These are phyloP conservation scores for Ustanciosporium gigantosporum DNA, from an alignment of 1,284 basidiomycete species.

Conservation along the genomic window DNA sequence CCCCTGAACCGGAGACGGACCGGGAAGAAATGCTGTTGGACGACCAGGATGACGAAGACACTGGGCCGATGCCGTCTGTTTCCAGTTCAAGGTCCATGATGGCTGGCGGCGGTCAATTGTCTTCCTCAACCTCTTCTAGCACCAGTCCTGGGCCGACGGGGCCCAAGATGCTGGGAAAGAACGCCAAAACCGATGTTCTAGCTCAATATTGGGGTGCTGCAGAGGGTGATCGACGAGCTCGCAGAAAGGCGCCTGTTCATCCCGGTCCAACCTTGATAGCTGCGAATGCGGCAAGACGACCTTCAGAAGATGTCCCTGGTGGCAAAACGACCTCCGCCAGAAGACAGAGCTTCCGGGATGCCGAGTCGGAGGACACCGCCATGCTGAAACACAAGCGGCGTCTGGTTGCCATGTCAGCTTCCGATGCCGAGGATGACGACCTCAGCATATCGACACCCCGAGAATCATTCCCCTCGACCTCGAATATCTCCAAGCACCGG, in stretches of 20 bases:
- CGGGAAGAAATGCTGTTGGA: slow-evolving; percentile 7
- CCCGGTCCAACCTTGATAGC: slow-evolving; percentile 28
- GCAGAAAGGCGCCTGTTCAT: slow-evolving; percentile 32
- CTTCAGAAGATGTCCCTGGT: background rate
- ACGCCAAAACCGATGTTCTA: slow-evolving; percentile 56
- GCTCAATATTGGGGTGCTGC: slow-evolving; percentile 58
- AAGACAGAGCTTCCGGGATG: slow-evolving; percentile 31
- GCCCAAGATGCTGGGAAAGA: slow-evolving; percentile 58
- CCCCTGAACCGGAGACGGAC: slow-evolving; percentile 36
- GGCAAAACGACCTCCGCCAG: slow-evolving; percentile 1
- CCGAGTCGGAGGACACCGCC: slow-evolving; percentile 12
- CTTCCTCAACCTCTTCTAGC: slow-evolving; percentile 18
- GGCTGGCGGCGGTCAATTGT: too few species aligned
- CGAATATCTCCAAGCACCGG: slow-evolving; percentile 15
- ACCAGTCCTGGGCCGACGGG: slow-evolving; percentile 40
- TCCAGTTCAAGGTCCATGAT: too few species aligned
- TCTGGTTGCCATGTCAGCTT: slow-evolving; percentile 23
- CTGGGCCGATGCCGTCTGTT: slow-evolving; percentile 10
- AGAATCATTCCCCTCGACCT: background rate
- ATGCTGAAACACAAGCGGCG: slow-evolving; percentile 18
- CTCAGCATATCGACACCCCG: background rate
- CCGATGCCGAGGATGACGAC: slow-evolving; percentile 20
- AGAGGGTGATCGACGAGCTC: slow-evolving; percentile 42
- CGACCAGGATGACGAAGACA: slow-evolving; percentile 25
- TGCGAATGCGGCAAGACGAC: slow-evolving; percentile 3